Evolutionary conservation across 2,329 filamentous ascomycete genomes (phyloP).

Genomic region (Chrysoporthe cubensis): DNA sequence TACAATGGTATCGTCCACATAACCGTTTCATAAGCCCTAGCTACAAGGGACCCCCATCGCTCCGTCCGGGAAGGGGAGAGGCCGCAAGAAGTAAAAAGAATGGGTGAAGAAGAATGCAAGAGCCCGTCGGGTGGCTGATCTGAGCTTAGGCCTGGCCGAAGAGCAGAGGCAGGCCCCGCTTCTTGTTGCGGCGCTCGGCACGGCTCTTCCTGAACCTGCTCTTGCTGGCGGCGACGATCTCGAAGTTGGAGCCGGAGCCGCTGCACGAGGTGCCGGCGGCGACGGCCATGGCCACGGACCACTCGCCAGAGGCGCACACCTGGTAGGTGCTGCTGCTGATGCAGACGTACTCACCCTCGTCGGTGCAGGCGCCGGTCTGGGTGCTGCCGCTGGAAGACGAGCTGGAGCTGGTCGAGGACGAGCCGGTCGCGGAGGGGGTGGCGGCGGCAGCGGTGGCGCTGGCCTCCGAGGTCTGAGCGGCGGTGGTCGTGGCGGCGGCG

Average conservation of each 20-base stretch:
- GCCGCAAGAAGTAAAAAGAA: background rate
- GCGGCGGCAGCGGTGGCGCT: slow-evolving; percentile 29
- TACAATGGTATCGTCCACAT: slow-evolving; percentile 15
- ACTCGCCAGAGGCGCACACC: slow-evolving; percentile 54
- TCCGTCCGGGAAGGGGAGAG: slow-evolving; percentile 12
- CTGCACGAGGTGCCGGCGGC: slow-evolving; percentile 52
- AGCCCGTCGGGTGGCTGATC: background rate
- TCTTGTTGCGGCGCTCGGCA: slow-evolving; percentile 19
- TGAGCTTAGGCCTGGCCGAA: slow-evolving; percentile 27
- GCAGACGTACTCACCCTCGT: slow-evolving; percentile 56
- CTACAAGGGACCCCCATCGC: background rate
- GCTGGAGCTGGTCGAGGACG: slow-evolving; percentile 28
- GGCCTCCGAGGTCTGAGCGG: slow-evolving; percentile 27
- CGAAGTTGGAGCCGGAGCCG: slow-evolving; percentile 37
- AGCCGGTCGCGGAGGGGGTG: slow-evolving; percentile 24
- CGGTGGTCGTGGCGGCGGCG: slow-evolving; percentile 22
- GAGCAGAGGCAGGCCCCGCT: slow-evolving; percentile 15
- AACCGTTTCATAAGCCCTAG: slow-evolving; percentile 7
- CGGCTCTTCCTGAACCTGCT: slow-evolving; percentile 27
- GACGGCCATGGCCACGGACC: slow-evolving; percentile 47
- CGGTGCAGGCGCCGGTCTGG: slow-evolving; percentile 49
- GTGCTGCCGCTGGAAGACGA: slow-evolving; percentile 34
- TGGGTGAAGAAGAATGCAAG: background rate
- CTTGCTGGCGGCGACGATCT: slow-evolving; percentile 34
- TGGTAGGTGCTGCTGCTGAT: slow-evolving; percentile 53